phyloP scores from a whole-genome alignment of 495 filamentous ascomycete genomes.

The Trypethelium eluteriae region DNA sequence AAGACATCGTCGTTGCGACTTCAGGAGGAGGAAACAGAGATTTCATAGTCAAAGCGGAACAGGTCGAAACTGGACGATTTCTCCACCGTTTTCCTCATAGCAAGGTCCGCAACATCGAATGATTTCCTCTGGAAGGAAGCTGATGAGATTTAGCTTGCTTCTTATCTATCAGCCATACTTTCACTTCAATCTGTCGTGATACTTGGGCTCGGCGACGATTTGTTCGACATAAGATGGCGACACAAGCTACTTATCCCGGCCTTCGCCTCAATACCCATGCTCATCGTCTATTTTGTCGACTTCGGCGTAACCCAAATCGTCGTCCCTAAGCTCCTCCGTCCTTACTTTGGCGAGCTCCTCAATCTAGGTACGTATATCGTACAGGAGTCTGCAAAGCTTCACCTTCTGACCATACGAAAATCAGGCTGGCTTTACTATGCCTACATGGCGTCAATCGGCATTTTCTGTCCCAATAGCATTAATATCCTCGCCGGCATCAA shows the following conservation, averaged over 20 bases:
- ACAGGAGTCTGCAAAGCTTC: background rate
- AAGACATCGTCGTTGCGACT: conserved; percentile 93
- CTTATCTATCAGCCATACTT: conserved; percentile 87
- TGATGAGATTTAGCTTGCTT: conserved; percentile 59
- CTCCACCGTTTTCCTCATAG: conserved; percentile 89
- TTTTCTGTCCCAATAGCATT: conserved; percentile 96
- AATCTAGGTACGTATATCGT: conserved; percentile 51
- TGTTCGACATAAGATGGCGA: conserved; percentile 97
- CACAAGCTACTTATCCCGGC: conserved; percentile 97
- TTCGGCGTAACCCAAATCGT: conserved; percentile 95
- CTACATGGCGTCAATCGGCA: conserved; percentile 91
- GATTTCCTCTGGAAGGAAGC: background rate
- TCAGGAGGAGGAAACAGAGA: conserved; percentile 90
- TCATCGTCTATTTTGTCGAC: conserved; percentile 96
- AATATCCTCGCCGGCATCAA: conserved; percentile 98
- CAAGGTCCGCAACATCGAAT: conserved; percentile 51
- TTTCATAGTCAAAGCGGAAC: conserved; percentile 56
- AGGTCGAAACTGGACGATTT: conserved; percentile 68
- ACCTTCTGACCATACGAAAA: conserved; percentile 16
- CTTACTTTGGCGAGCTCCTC: conserved; percentile 74
- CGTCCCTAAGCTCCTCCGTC: conserved; percentile 72
- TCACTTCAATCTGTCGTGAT: conserved; percentile 83
- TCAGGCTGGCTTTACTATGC: conserved; percentile 74
- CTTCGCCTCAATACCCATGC: conserved; percentile 85
- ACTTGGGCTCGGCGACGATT: conserved; percentile 88